phyloP scores from a whole-genome alignment of 1,284 basidiomycete species.

The Laetiporus sulphureus region DNA sequence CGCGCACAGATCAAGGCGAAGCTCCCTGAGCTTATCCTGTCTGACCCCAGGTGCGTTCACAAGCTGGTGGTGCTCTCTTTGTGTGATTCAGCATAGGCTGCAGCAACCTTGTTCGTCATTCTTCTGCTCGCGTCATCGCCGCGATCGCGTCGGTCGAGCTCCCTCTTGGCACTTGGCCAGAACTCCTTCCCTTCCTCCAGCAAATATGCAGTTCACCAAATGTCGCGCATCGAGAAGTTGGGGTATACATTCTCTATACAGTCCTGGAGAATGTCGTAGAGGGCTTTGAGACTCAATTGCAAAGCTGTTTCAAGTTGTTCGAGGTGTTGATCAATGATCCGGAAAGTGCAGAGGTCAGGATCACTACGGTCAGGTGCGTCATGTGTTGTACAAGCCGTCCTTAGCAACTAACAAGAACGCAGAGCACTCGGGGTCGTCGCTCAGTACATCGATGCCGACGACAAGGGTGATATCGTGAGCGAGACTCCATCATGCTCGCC shows the following conservation, averaged over 20 bases:
- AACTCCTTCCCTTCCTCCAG: slow-evolving; percentile 86
- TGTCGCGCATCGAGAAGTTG: slow-evolving; percentile 83
- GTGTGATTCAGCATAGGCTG: slow-evolving; percentile 10
- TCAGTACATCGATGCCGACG: slow-evolving; percentile 87
- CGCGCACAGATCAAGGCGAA: slow-evolving; percentile 85
- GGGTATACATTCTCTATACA: slow-evolving; percentile 87
- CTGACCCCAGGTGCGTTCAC: slow-evolving; percentile 67
- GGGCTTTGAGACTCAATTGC: slow-evolving; percentile 75
- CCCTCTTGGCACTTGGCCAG: slow-evolving; percentile 77
- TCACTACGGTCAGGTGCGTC: slow-evolving; percentile 78
- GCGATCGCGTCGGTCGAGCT: slow-evolving; percentile 92
- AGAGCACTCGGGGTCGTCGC: slow-evolving; percentile 90
- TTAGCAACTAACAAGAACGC: slow-evolving; percentile 1
- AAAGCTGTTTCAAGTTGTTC: slow-evolving; percentile 82
- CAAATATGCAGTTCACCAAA: slow-evolving; percentile 68
- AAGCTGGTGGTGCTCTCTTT: slow-evolving; percentile 2
- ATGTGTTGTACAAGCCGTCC: slow-evolving; percentile 1
- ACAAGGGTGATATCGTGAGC: slow-evolving; percentile 83
- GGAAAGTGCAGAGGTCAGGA: slow-evolving; percentile 86
- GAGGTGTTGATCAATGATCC: slow-evolving; percentile 76
- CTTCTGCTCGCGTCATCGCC: slow-evolving; percentile 88
- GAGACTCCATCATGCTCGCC: background rate
- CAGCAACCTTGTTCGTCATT: slow-evolving; percentile 85
- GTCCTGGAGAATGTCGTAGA: slow-evolving; percentile 92
- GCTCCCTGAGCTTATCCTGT: slow-evolving; percentile 75